Evolutionary conservation across 495 filamentous ascomycete species (phyloP).

Genomic region (Podospora comata): DNA sequence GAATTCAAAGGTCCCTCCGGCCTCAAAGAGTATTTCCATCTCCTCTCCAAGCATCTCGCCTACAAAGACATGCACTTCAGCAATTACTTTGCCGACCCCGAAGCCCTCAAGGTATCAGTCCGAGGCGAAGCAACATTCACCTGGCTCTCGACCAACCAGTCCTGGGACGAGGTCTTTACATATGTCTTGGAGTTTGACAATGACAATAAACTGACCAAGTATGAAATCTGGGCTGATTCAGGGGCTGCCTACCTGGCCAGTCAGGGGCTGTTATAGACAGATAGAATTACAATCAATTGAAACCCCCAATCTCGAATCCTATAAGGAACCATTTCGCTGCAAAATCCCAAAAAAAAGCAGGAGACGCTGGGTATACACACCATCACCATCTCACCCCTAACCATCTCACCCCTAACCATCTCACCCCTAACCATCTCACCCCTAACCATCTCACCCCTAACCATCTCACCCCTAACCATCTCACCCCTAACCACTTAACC

Average conservation of each 20-base stretch:
- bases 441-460: too few relatives aligned
- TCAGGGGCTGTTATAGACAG: constrained; percentile 38
- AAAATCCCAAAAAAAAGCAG: background rate
- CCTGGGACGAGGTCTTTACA: constrained; percentile 58
- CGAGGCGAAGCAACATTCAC: constrained; percentile 51
- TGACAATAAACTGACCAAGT: constrained; percentile 45
- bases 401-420: too few relatives aligned
- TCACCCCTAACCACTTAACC: background rate
- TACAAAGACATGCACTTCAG: constrained; percentile 52
- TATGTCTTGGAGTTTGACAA: constrained; percentile 53
- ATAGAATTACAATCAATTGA: background rate
- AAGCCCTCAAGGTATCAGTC: constrained; percentile 42
- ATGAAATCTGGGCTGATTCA: constrained; percentile 63
- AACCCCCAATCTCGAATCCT: background rate
- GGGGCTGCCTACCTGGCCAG: constrained; percentile 60
- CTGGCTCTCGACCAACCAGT: constrained; percentile 49
- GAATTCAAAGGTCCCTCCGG: constrained; percentile 50
- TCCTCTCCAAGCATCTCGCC: constrained; percentile 39
- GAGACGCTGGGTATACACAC: constrained; percentile 5
- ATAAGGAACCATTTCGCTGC: background rate
- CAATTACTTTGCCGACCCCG: constrained; percentile 52
- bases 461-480: too few relatives aligned
- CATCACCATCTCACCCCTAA: too few relatives aligned
- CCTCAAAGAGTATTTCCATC: constrained; percentile 47
- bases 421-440: too few relatives aligned